Base-by-base conservation (phyloP, 768 basidiomycete species). In the Boletus pseudo-olivaceus region DNA sequence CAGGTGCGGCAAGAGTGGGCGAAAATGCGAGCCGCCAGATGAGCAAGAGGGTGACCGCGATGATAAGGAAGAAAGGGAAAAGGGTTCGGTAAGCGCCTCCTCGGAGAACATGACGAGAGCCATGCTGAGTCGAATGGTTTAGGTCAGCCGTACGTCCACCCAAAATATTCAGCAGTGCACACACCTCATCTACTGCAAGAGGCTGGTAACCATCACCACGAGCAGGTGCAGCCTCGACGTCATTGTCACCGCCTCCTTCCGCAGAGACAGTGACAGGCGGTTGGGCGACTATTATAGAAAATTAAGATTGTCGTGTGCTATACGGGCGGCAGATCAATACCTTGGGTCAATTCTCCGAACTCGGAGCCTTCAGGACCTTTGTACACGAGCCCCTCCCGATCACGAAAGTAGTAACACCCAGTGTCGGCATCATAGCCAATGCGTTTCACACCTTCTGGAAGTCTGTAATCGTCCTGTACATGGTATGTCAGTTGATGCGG, bases 401-500 rank as follows among this genome's bases (percentile, higher is more conserved):
- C 82, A 26, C 77, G 77, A 71, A 84, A 91, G 64, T 78, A 77
- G 73, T 90, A 90, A 45, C 78, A 73, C 46, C 81, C 78, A 2
- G 78, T 76, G 72, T 91, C 89, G 4, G 84, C 73, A 70, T 92
- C 89, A 64, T 90, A 91, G 11, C 88, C 89, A 53, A 87, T 80
- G 33, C 89, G 82, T 56, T 82, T 74, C 66, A 80, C 70, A 39
- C 80, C 80, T 49, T 76, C 76, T 1, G 80, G 80, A 48, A 82
- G 75, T 57, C 80, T 74, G 61, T 79, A 78, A n/a, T 73, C 72
- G 54, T 82, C 80, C 80, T 81, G 53, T 12, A 54, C 32, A 39
- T 12, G 27, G 59, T 7, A 42, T 17, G 48, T 60, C 47, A 51
- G 29, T 38, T 14, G 20, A 23, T 14, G 20, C 11, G 2, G 33